phyloP scores from a whole-genome alignment of 2,329 filamentous ascomycete genomes.

The Diplodia seriata region DNA sequence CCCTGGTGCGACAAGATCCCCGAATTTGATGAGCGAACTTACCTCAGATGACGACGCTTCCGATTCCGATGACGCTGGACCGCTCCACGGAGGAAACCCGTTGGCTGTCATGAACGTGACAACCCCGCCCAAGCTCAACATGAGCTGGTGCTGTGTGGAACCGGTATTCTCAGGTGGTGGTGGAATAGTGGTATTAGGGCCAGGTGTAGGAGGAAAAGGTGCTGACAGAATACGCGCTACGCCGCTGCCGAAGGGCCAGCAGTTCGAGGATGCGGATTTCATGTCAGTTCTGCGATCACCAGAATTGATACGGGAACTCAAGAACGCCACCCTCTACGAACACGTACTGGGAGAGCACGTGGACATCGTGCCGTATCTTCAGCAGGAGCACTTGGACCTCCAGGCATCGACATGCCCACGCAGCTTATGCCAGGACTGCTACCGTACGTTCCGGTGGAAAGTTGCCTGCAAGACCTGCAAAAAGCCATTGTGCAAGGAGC shows the following conservation, averaged over 20 bases:
- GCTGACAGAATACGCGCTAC: conserved; percentile 64
- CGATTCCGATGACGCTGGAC: conserved; percentile 46
- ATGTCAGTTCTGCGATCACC: conserved; percentile 56
- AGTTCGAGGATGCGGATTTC: conserved; percentile 65
- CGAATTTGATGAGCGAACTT: conserved; percentile 65
- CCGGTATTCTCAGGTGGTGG: conserved; percentile 66
- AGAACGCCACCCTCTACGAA: conserved; percentile 51
- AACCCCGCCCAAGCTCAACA: conserved; percentile 55
- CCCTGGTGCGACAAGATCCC: conserved; percentile 61
- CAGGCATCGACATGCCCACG: conserved; percentile 59
- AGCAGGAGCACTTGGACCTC: conserved; percentile 52
- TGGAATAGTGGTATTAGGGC: conserved; percentile 63
- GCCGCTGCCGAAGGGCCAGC: conserved; percentile 61
- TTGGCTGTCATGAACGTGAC: conserved; percentile 42
- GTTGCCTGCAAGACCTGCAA: conserved; percentile 65
- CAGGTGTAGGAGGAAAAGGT: conserved; percentile 55
- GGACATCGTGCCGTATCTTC: conserved; percentile 49
- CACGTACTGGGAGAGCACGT: conserved; percentile 51
- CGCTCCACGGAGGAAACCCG: conserved; percentile 32
- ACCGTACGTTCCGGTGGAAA: conserved; percentile 65
- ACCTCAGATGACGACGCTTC: conserved; percentile 47
- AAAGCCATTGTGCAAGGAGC: conserved; percentile 64
- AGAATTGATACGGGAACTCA: conserved; percentile 50
- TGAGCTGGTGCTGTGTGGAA: conserved; percentile 67
- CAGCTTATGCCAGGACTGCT: conserved; percentile 64